Evolutionary conservation across 352 stramenopile species (phyloP).

Genomic region (Globisporangium middletonii): DNA sequence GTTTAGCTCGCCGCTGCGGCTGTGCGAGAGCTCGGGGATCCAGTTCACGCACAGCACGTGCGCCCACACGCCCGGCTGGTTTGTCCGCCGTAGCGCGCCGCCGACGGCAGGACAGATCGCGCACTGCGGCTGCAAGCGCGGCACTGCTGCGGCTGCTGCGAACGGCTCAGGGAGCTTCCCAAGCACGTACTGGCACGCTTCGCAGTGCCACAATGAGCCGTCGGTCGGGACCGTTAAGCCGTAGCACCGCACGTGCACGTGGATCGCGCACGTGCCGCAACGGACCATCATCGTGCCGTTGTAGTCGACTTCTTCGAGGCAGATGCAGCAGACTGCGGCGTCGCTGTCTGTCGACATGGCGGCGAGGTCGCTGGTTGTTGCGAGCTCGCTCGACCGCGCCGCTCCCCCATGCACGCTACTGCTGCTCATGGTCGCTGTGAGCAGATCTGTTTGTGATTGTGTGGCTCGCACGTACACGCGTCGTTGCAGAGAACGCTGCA

Average conservation of each 20-base stretch:
- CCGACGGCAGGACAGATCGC: slow-evolving; percentile 63
- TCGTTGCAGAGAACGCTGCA: no score
- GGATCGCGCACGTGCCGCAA: slow-evolving; percentile 53
- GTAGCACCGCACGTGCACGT: slow-evolving; percentile 81
- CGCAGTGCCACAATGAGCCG: slow-evolving; percentile 50
- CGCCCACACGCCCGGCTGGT: slow-evolving; percentile 54
- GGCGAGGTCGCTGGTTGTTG: background rate
- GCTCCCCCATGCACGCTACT: background rate
- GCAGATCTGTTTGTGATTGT: no score
- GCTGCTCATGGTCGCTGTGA: no score
- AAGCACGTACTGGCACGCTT: slow-evolving; percentile 48
- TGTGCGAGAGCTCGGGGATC: slow-evolving; percentile 84
- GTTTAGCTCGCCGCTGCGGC: slow-evolving; percentile 45
- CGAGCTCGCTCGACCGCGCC: background rate
- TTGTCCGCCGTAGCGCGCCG: slow-evolving; percentile 65
- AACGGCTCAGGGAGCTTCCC: slow-evolving; percentile 1
- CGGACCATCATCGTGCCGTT: slow-evolving; percentile 50
- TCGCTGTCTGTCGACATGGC: background rate
- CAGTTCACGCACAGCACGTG: slow-evolving; percentile 85
- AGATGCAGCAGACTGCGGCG: slow-evolving; percentile 50
- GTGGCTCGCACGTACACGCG: no score
- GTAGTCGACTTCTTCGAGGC: slow-evolving; percentile 62
- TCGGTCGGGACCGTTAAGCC: slow-evolving; percentile 38
- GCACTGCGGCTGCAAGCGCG: slow-evolving; percentile 41
- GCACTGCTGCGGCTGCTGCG: slow-evolving; percentile 6